phyloP scores from a whole-genome alignment of 495 filamentous ascomycete genomes.

The Chlorociboria aeruginascens region DNA sequence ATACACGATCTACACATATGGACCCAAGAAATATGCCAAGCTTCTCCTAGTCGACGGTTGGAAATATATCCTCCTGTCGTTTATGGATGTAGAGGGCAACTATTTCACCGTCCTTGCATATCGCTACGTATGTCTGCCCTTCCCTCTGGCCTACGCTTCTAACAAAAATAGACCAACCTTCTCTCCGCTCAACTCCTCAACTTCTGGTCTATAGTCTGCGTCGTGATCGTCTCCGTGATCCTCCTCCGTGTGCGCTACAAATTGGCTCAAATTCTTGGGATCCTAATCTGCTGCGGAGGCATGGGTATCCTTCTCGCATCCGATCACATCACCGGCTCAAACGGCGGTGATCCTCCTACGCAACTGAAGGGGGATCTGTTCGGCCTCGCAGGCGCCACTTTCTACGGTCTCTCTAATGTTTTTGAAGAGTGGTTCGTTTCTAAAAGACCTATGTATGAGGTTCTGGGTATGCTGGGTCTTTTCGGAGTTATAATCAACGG shows the following conservation, averaged over 20 bases:
- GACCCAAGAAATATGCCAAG: slow-evolving; percentile 53
- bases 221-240: slow-evolving; percentile 72
- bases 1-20: slow-evolving; percentile 73
- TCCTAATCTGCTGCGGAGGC: slow-evolving; percentile 82
- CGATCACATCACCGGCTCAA: slow-evolving; percentile 67
- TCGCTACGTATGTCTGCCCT: slow-evolving; percentile 69
- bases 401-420: slow-evolving; percentile 86
- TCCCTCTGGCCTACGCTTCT: not conserved
- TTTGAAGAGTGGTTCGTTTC: slow-evolving; percentile 88
- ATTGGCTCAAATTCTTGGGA: slow-evolving; percentile 68
- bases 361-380: slow-evolving; percentile 90
- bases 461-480: slow-evolving; percentile 80
- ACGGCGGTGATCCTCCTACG: slow-evolving; percentile 49
- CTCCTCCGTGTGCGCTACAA: slow-evolving; percentile 84
- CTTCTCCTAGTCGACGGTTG: slow-evolving; percentile 63
- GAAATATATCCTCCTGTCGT: slow-evolving; percentile 88
- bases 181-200: slow-evolving; percentile 83
- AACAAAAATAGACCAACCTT: slow-evolving; percentile 3
- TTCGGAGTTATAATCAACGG: slow-evolving; percentile 90
- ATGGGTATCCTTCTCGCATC: slow-evolving; percentile 81
- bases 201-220: slow-evolving; percentile 96
- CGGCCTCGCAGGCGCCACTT: slow-evolving; percentile 73
- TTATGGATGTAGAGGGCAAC: slow-evolving; percentile 92
- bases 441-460: slow-evolving; percentile 82
- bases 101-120: slow-evolving; percentile 96